Conservation (phyloP, 331 rosid species). For the Quercus phellos region DNA sequence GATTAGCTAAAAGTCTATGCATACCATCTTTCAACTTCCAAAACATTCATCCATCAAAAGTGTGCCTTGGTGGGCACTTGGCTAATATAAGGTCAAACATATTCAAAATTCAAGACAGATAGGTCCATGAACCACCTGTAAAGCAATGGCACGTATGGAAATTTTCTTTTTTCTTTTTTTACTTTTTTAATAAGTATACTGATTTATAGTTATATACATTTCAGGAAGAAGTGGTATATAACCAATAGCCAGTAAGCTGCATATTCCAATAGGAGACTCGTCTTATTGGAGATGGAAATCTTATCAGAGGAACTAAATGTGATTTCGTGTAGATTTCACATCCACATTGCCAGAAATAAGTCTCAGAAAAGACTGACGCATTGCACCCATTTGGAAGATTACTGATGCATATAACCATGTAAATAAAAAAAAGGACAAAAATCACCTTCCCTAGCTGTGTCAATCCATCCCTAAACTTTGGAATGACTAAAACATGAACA, state of each 20-base stretch:
- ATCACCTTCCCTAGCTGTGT: conserved; percentile 69
- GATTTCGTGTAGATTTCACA: neutral
- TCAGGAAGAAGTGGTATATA: neutral
- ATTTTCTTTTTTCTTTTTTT: neutral
- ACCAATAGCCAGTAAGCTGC: neutral
- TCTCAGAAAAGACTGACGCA: neutral
- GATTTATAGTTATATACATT: neutral
- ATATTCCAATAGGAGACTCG: neutral
- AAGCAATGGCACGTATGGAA: neutral
- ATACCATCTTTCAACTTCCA: neutral
- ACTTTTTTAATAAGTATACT: neutral
- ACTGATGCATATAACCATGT: neutral
- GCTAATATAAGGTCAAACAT: neutral
- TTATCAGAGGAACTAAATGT: neutral
- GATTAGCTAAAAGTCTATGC: neutral
- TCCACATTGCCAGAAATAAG: neutral
- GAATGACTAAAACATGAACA: conserved; percentile 83
- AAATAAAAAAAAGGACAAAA: neutral
- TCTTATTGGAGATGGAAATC: neutral
- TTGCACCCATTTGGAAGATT: neutral
- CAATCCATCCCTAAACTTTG: conserved; percentile 79
- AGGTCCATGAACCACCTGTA: neutral
- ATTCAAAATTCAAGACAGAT: neutral
- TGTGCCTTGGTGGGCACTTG: neutral
- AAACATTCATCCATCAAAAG: neutral